Evolutionary conservation across 805 yeast genomes (phyloP), one percentile per base, ranked within the genome.

Genomic region (Nakazawaea wyomingensis): DNA sequence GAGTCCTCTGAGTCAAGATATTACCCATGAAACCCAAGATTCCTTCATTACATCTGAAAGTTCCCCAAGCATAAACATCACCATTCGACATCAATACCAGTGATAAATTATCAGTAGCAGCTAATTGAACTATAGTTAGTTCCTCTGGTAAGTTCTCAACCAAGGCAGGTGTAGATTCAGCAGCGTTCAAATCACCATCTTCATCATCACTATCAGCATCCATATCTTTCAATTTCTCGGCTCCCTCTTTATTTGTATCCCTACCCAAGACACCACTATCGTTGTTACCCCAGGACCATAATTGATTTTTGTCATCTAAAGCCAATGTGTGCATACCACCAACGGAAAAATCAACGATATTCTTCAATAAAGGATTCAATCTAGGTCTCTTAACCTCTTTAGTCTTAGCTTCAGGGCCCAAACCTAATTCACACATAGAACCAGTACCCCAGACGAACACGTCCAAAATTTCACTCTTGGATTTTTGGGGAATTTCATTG

Each of bases 231-330:
- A 86, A 65, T 20, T 72, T 69, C 49, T 83, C 95, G 17, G 68
- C 76, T 6, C 74, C 81, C 9, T 65, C 73, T 18, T 69, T 57
- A 0, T 86, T 73, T 1, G 93, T 83, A 54, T 84, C 86, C 60
- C 99, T 79, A 16, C 98, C 99, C 34, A 93, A 69, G 4, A 86
- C 97, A 29, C 84, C 88, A 48, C 89, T 81, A 56, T 93, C 99
- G 54, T 93, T 93, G 36, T 86, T 85, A 46, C 99, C 99, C 99
- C 99, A 93, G 3, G 96, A 85, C 96, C 97, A 93, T n/a, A 93
- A 63, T 46, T 76, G 71, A 51, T 88, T 88, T 14, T 78, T 67
- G 31, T 76, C 61, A 57, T 89, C 97, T 40, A 91, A 64, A 0
- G 91, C 97, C 35, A 93, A 59, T 1, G 85, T 78, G 58, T 93